Base-by-base conservation (phyloP, 352 stramenopile species). In the Globisporangium cylindrosporum region DNA sequence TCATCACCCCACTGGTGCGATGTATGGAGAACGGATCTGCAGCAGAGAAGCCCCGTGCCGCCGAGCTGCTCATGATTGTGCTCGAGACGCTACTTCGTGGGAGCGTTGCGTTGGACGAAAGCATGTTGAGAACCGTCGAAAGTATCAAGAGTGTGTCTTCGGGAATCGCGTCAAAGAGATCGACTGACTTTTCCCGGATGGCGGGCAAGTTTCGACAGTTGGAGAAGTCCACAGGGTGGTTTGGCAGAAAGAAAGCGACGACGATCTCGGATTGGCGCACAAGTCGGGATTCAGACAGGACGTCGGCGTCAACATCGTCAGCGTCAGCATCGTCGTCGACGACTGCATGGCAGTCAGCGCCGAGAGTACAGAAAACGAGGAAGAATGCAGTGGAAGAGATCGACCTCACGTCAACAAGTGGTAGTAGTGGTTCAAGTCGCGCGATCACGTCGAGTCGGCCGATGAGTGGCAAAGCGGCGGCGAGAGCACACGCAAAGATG, bases 141-240 rank as follows among this genome's bases (percentile, higher is more conserved):
- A 79, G 67, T 27, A 79, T 90, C 43, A 86, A 90, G 64, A 65
- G 54, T 29, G 76, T 79, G 27, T 77, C 72, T 15, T 68, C 75
- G 34, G 73, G 60, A 27, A 88, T 94, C 59, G 77, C 88, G 29
- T 90, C 86, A 0, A 88, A 84, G 29, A 76, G 80, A 38, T 91
- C 79, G 54, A 91, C 86, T 4, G 79, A 89, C 49, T 91, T 94
- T 66, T 66, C 73, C 49, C 82, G 82, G 1, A 79, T 90, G 67
- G 78, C 79, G 0, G 78, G 76, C n/a, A 92, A 92, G 32, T 84
- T 93, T 57, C 81, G 81, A 10, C 76, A 93, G 55, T 61, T 93
- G 3, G 73, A 79, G 15, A 82, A 85, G 58, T 69, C 74, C 0
- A 79, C 79, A 8, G 66, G 64, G 0, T 94, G 91, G 64, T 94